These are phyloP conservation scores for Crithidia acanthocephali DNA, from an alignment of 208 protist species.

Conservation along the genomic window DNA sequence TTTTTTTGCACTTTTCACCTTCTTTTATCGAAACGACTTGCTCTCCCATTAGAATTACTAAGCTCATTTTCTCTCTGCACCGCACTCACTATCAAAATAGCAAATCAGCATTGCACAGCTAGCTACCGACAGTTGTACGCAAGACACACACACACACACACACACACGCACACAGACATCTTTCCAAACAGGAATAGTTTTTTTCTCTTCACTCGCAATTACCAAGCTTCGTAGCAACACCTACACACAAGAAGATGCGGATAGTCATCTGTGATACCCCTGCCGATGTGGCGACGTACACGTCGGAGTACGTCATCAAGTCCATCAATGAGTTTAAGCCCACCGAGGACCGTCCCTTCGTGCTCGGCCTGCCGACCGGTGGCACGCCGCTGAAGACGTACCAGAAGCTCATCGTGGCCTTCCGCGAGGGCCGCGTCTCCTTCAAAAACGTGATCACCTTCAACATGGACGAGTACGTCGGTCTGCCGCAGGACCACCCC, in stretches of 20 bases:
- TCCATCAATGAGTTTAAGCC: conserved; percentile 87
- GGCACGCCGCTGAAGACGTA: conserved; percentile 90
- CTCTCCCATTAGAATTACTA: not conserved
- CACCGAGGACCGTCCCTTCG: conserved; percentile 84
- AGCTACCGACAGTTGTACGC: no score
- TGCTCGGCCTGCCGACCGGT: conserved; percentile 95
- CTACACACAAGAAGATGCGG: no score
- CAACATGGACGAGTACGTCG: conserved; percentile 98
- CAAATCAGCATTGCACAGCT: no score
- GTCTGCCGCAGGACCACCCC: conserved; percentile 87
- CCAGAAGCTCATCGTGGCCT: conserved; percentile 86
- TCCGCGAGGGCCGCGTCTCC: conserved; percentile 83
- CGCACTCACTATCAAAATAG: not conserved
- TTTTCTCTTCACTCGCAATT: no score
- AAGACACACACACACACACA: not conserved
- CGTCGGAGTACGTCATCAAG: conserved; percentile 87
- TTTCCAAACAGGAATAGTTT: no score
- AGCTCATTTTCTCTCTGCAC: no score
- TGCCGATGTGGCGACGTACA: conserved; percentile 73
- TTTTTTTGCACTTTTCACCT: conserved; percentile 8
- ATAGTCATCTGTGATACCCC: conserved; percentile 85
- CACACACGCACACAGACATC: not conserved
- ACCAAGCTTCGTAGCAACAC: no score
- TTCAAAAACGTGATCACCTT: conserved; percentile 96
- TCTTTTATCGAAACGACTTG: not conserved